Evolutionary conservation across 2,329 filamentous ascomycete genomes (phyloP).

Genomic region (Metarhizium anisopliae): DNA sequence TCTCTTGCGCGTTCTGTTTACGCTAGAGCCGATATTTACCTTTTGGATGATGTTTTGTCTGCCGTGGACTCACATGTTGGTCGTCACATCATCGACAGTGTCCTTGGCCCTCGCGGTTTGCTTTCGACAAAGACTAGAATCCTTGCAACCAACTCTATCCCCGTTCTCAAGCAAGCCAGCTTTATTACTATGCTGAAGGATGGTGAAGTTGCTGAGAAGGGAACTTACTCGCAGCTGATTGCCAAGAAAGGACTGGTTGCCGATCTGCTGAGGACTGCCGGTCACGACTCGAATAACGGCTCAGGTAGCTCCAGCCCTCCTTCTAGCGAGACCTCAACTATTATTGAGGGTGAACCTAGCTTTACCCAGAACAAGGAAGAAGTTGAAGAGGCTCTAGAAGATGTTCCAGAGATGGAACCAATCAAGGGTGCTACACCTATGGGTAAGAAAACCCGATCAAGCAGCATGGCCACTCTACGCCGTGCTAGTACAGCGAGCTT

Average conservation of each 20-base stretch:
- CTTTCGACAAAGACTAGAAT: constrained; percentile 82
- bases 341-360: constrained; percentile 40
- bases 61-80: constrained; percentile 98
- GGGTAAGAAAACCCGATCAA: constrained; percentile 46
- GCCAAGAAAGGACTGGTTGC: constrained; percentile 89
- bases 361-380: constrained; percentile 50
- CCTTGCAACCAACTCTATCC: constrained; percentile 89
- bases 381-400: constrained; percentile 71
- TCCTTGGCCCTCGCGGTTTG: constrained; percentile 77
- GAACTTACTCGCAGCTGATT: constrained; percentile 83
- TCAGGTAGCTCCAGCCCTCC: constrained; percentile 35
- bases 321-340: constrained; percentile 47
- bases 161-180: constrained; percentile 80
- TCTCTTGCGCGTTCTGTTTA: constrained; percentile 92
- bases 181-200: constrained; percentile 80
- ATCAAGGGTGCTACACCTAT: constrained; percentile 49
- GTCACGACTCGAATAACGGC: constrained; percentile 42
- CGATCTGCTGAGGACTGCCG: constrained; percentile 71
- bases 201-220: constrained; percentile 74
- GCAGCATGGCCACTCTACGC: constrained; percentile 73
- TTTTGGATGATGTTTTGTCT: constrained; percentile 88
- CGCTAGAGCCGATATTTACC: constrained; percentile 89
- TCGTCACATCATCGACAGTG: constrained; percentile 87
- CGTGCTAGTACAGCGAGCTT: constrained; percentile 90
- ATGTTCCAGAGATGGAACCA: constrained; percentile 64